A percentile compares a stretch with the other conserved stretches of the same genome.
Conservation (phyloP, 148 eudicot genomes). For the Simmondsia chinensis region DNA sequence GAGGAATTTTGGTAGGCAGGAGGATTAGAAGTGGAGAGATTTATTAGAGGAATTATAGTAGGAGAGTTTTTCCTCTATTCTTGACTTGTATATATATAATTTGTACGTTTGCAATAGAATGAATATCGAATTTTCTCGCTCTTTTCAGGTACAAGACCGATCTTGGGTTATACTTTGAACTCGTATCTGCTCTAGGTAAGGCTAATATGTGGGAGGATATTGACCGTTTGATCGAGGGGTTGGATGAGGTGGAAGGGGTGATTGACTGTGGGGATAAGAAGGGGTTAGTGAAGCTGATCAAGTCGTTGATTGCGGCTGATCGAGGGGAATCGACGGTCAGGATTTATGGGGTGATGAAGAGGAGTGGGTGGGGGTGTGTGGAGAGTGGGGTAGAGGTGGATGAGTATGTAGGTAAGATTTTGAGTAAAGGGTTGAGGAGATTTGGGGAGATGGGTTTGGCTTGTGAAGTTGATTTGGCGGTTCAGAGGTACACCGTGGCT, state of each 20-base stretch:
- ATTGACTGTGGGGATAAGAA: slow-evolving; percentile 39
- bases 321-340: slow-evolving; percentile 50
- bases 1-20: too few relatives aligned
- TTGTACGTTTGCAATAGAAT: too few relatives aligned
- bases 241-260: slow-evolving; percentile 24
- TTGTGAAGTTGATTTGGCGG: slow-evolving; percentile 44
- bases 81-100: too few relatives aligned
- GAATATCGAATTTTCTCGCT: too few relatives aligned
- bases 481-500: slow-evolving; percentile 24
- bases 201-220: slow-evolving; percentile 33
- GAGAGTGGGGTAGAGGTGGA: slow-evolving; percentile 36
- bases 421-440: slow-evolving; percentile 59
- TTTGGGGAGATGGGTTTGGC: slow-evolving; percentile 55
- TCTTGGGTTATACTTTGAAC: slow-evolving; percentile 29
- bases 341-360: slow-evolving; percentile 76
- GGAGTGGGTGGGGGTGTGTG: slow-evolving; percentile 44
- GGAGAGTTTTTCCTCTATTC: too few relatives aligned
- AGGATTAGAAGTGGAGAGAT: too few relatives aligned
- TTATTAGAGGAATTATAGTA: too few relatives aligned
- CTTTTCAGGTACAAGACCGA: slow-evolving; percentile 45
- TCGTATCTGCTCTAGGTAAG: slow-evolving; percentile 32
- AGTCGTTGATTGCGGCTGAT: slow-evolving; percentile 42
- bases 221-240: slow-evolving; percentile 29
- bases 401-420: slow-evolving; percentile 72
- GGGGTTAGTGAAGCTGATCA: slow-evolving; percentile 50